Percentiles rank a stretch among this genome's conserved stretches.
These are phyloP conservation scores for Backusella psychrophila DNA, from an alignment of 192 early-diverging fungal genomes.

Conservation along the genomic window DNA sequence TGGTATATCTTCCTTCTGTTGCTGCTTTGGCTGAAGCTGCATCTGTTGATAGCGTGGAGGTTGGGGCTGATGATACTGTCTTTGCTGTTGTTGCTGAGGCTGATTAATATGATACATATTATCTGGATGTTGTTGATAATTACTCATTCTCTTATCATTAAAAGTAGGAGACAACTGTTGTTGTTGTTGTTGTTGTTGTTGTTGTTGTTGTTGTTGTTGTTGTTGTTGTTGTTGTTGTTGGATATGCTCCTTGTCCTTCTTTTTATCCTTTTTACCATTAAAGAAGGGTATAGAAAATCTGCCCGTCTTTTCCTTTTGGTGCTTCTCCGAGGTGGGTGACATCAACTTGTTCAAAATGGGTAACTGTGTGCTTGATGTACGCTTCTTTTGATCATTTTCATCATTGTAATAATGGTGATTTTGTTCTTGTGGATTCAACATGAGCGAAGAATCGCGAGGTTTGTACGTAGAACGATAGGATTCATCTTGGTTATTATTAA, in stretches of 20 bases:
- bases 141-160: background rate
- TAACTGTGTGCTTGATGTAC: background rate
- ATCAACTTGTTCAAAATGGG: background rate
- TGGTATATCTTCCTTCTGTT: background rate
- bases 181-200: constrained; percentile 8
- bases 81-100: background rate
- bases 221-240: constrained; percentile 9
- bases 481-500: background rate
- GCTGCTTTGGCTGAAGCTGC: background rate
- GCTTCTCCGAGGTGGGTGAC: background rate
- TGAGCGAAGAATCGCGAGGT: background rate
- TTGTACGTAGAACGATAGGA: background rate
- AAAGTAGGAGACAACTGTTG: background rate
- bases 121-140: background rate
- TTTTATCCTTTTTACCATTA: constrained; percentile 10
- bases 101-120: background rate
- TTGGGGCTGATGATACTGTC: background rate
- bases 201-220: constrained; percentile 9
- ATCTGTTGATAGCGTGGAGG: background rate
- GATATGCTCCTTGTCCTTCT: constrained; percentile 6
- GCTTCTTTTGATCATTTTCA: background rate
- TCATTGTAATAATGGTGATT: background rate
- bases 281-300: constrained; percentile 8
- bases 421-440: background rate
- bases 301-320: background rate